Evolutionary conservation across 2,329 filamentous ascomycete genomes (phyloP).

Genomic region (Ophiostoma perfectum): DNA sequence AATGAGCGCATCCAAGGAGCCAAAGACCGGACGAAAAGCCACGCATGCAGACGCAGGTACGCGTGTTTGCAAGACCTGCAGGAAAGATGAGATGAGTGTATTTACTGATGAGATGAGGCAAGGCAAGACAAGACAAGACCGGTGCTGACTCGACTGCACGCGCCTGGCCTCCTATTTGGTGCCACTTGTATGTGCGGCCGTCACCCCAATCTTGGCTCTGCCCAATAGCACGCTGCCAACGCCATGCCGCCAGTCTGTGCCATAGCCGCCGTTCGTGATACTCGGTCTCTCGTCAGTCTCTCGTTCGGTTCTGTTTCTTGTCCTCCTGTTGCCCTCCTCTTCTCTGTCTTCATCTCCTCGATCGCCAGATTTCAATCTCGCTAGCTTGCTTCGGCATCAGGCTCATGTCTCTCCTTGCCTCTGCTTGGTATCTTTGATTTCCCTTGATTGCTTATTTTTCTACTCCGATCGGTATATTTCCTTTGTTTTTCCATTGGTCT

Average conservation of each 20-base stretch:
- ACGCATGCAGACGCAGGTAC: slow-evolving; percentile 8
- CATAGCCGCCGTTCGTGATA: slow-evolving; percentile 2
- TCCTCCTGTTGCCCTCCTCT: background rate
- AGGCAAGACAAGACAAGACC: background rate
- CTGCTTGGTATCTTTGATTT: background rate
- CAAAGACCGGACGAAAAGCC: slow-evolving; percentile 8
- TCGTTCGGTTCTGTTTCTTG: background rate
- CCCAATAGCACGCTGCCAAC: background rate
- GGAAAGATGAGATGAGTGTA: background rate
- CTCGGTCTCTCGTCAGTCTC: background rate
- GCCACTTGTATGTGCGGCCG: background rate
- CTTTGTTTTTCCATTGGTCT: slow-evolving; percentile 1
- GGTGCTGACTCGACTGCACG: background rate
- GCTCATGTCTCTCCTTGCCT: slow-evolving; percentile 2
- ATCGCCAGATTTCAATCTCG: background rate
- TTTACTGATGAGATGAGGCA: background rate
- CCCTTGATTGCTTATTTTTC: background rate
- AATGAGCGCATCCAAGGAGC: too few species aligned
- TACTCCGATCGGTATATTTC: background rate
- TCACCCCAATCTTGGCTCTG: background rate
- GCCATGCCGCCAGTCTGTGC: background rate
- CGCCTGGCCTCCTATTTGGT: background rate
- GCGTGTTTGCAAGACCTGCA: background rate
- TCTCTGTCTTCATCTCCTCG: background rate
- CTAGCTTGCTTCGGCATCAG: background rate